Conservation (phyloP, 2,329 filamentous ascomycete species). For the Bipolaris cookei region DNA sequence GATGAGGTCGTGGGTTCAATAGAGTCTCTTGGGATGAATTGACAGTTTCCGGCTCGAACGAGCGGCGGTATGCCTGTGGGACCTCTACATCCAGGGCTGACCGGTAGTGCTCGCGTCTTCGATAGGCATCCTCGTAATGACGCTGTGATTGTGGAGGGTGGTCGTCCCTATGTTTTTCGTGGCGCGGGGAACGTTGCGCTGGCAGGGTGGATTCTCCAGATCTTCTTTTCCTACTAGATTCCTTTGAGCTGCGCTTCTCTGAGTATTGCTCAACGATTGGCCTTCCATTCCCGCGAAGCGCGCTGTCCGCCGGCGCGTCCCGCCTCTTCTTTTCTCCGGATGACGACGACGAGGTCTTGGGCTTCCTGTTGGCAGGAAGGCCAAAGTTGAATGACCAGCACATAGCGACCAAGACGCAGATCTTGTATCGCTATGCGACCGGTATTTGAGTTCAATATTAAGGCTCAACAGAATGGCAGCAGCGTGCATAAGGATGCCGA, state of each 20-base stretch:
- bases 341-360: conserved; percentile 35
- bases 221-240: conserved; percentile 33
- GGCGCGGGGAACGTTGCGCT: conserved; percentile 33
- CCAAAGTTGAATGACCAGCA: conserved; percentile 48
- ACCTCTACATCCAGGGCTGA: conserved; percentile 36
- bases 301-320: conserved; percentile 29
- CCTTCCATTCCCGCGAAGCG: conserved; percentile 34
- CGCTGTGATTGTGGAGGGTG: conserved; percentile 29
- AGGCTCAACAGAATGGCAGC: conserved; percentile 19
- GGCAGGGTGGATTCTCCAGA: conserved; percentile 28
- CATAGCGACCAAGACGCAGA: conserved; percentile 40
- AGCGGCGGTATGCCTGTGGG: conserved; percentile 38
- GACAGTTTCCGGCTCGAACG: conserved; percentile 30
- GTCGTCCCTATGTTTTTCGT: conserved; percentile 31
- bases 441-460: conserved; percentile 23
- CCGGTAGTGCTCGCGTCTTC: conserved; percentile 27
- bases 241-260: conserved; percentile 43
- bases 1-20: conserved; percentile 46
- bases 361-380: conserved; percentile 40
- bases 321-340: conserved; percentile 41
- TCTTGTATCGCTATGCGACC: conserved; percentile 38
- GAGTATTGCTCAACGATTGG: conserved; percentile 32
- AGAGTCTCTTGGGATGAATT: conserved; percentile 46
- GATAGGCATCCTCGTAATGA: conserved; percentile 24
- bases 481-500: conserved; percentile 35